Conservation (phyloP, 2,329 filamentous ascomycete genomes). For the Diaporthe vexans region DNA sequence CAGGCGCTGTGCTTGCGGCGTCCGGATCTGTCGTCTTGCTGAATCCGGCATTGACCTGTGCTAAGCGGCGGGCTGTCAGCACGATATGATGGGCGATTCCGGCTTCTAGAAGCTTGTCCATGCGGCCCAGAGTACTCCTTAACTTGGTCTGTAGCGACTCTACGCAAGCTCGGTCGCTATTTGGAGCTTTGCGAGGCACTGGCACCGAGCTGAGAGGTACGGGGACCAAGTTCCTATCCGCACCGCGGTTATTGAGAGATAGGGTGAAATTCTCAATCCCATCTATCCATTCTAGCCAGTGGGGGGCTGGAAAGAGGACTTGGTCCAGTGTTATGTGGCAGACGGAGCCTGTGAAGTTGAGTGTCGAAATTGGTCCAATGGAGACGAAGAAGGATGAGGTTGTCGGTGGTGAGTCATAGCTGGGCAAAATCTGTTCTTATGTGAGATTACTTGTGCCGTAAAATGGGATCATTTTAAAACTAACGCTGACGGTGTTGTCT, state of each 20-base stretch:
- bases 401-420: too few relatives aligned
- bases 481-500: too few relatives aligned
- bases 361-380: background rate
- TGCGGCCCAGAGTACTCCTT: background rate
- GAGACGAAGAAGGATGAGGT: background rate
- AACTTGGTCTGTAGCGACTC: background rate
- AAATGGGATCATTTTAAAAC: too few relatives aligned
- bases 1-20: background rate
- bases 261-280: background rate
- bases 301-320: background rate
- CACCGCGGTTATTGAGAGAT: too few relatives aligned
- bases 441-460: background rate
- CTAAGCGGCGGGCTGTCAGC: background rate
- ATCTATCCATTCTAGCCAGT: too few relatives aligned
- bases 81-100: background rate
- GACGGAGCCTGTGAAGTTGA: background rate
- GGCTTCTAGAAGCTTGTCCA: background rate
- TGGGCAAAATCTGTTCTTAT: background rate
- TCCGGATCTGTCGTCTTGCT: background rate
- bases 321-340: background rate
- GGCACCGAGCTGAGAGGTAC: background rate
- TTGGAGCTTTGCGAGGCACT: background rate
- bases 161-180: background rate
- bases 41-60: background rate
- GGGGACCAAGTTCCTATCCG: background rate